Base-by-base conservation (phyloP, 495 filamentous ascomycete genomes). In the Echria macrotheca region DNA sequence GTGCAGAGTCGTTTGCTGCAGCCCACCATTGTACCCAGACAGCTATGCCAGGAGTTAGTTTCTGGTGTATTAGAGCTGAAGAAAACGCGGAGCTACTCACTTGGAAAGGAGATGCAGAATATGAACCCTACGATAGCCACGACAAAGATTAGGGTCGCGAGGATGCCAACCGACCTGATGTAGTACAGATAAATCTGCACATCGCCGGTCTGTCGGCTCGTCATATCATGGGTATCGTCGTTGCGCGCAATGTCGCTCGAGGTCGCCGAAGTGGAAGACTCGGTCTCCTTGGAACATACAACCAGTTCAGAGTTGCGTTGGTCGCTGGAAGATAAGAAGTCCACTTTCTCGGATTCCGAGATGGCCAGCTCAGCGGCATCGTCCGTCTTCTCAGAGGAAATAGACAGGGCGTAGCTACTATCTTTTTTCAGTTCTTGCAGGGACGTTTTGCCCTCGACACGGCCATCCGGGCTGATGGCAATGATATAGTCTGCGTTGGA, bases 151-250 rank as follows among this genome's bases (percentile, higher is more conserved):
- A 72, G 15, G 0, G 67, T 68, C 0, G 68, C 62, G 10, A 68
- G 26, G 70, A 67, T 73, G 12, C 79, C 79, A 22, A 80, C 70
- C 0, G 74, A 69, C 28, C 61, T 60, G 44, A 76, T 49, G 47
- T 81, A 82, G 55, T 79, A 81, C 5, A 63, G 48, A 55, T 82
- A 82, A 44, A 81, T 70, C 10, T 75, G 65, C 3, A 78, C 56
- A 49, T 82, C 78, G 10, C 77, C 77, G 5, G 73, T 70, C 31
- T 58, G 57, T 7, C 70, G 60, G 24, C 66, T 69, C 23, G 22
- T 49, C 6, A 36, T 25, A 5, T 51, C 48, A 2, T 39, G 47
- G 4, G 36, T 31, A 12, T 52, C 37, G 11, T 9, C 29, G 12
- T 35, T 22, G n/a, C n/a, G n/a, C n/a, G n/a, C n/a, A n/a, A n/a